These are phyloP conservation scores for Sugiyamaella neomexicana DNA, from an alignment of 1,139 yeast species.

Conservation along the genomic window DNA sequence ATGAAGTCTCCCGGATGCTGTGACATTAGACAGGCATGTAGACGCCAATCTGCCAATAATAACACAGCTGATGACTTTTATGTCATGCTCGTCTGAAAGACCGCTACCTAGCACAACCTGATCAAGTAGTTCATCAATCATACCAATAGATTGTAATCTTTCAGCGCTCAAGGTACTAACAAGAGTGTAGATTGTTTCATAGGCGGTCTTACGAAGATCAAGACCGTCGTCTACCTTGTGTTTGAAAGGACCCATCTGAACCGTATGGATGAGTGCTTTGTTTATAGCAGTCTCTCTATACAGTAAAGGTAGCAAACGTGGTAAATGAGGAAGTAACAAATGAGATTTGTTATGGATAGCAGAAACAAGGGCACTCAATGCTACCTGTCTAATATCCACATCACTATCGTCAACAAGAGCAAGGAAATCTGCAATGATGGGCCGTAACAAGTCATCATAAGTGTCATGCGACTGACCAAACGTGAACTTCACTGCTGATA, in stretches of 20 bases:
- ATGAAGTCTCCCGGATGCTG: conserved; percentile 23
- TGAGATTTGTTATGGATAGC: conserved; percentile 61
- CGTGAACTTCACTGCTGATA: conserved; percentile 43
- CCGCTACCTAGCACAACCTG: conserved; percentile 39
- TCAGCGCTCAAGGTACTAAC: conserved; percentile 35
- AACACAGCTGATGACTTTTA: conserved; percentile 46
- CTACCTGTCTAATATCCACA: conserved; percentile 48
- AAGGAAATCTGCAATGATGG: conserved; percentile 43
- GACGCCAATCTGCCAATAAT: conserved; percentile 42
- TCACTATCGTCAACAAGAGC: conserved; percentile 39
- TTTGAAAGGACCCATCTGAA: conserved; percentile 87
- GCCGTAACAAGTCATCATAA: conserved; percentile 36
- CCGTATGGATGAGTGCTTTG: conserved; percentile 58
- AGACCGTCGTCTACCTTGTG: conserved; percentile 79
- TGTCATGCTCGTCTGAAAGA: conserved; percentile 48
- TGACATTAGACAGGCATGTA: conserved; percentile 25
- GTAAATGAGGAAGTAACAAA: conserved; percentile 50
- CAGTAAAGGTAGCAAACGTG: conserved; percentile 53
- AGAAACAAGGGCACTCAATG: conserved; percentile 59
- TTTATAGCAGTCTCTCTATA: conserved; percentile 58
- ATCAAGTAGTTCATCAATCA: conserved; percentile 37
- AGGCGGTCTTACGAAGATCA: conserved; percentile 69
- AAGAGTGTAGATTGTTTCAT: conserved; percentile 66
- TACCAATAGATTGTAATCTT: conserved; percentile 35
- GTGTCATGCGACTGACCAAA: conserved; percentile 35